Evolutionary conservation across 1,139 yeast species (phyloP), one percentile per base, ranked within the genome.

Genomic region (Blastobotrys persicus): DNA sequence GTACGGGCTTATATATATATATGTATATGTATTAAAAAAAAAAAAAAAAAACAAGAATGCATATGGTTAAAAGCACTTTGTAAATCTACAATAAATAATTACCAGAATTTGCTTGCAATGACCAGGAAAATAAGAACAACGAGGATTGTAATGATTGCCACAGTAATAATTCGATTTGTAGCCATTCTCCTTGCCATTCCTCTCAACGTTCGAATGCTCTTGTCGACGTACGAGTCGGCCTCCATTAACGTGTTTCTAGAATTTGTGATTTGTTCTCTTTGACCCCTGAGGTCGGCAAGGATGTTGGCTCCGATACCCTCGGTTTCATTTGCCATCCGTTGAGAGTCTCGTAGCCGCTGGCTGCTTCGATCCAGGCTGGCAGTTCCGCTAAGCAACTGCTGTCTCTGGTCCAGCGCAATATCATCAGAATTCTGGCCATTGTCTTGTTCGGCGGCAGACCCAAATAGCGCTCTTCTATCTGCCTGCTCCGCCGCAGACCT

Each of bases 111-210:
- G 64, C 92, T 84, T 49, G 88, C 89, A 55, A 92, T 75, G 19
- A 91, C 97, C 57, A 94, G 75, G 55, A 92, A 73, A 50, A 94
- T 94, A 61, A 94, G 76, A 50, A 92, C 65, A 4, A 92, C 81
- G 62, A 94, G 77, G 13, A 92, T 91, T 1, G 87, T 96, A 52
- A 94, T 92, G 52, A 94, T 92, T n/a, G 95, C 96, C 61, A 89
- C 88, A 52, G 96, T 89, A 55, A 94, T 88, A 59, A 91, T 77
- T 68, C 89, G 85, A 69, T 94, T 94, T 3, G 98, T 95, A n/a
- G 95, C 91, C 75, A 92, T 77, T 62, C 98, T 57, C 68, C 98
- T 78, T 28, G 96, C 85, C 98, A 94, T 94, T 18, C 88, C 78
- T 61, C 88, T 83, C 62, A 94, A 73, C 0, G 98, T 94, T 52